Base-by-base conservation (phyloP, 2,329 filamentous ascomycete species). In the Penicillium sp. region DNA sequence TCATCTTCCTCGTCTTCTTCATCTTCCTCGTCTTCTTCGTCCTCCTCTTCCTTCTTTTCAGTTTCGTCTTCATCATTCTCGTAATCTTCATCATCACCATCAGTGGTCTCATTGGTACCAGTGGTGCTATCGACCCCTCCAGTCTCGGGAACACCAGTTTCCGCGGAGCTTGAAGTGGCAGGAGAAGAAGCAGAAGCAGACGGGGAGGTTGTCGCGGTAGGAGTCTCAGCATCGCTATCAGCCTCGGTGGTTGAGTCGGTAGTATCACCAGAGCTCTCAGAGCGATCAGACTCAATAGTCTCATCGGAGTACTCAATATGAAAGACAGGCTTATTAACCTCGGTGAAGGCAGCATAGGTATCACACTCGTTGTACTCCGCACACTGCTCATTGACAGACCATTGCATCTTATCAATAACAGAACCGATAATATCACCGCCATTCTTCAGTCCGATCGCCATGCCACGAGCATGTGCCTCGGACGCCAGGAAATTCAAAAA, bases 321-420 rank as follows among this genome's bases (percentile, higher is more conserved):
- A 67, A 89, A 89, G 32, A 90, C 86, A 1, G 87, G 86, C 70
- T 89, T 89, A 29, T 78, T 76, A 8, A 79, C 79, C 11, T 78
- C 63, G 51, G 86, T 79, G 64, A 89, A 89, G 2, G 78, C 71
- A 4, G 74, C 70, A 66, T 84, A 89, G 1, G 70, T 78, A 30
- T 74, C 72, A 66, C 86, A 89, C 67, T 89, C 85, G 6, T 72
- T 56, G 61, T 83, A 83, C 66, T 85, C 61, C 7, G 79, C 78
- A 68, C 87, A 90, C 72, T 89, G 81, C 75, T 90, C 87, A 69
- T 89, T 88, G 61, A 90, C 85, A 4, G 78, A 81, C 72, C 87
- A 90, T 63, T 87, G 77, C 49, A 87, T 80, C 4, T 79, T 69
- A 30, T 75, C 69, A 6, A 82, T 70, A 1, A 83, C 78, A 1